Evolutionary conservation across 2,329 filamentous ascomycete species (phyloP).

Genomic region (Cordyceps fumosorosea): DNA sequence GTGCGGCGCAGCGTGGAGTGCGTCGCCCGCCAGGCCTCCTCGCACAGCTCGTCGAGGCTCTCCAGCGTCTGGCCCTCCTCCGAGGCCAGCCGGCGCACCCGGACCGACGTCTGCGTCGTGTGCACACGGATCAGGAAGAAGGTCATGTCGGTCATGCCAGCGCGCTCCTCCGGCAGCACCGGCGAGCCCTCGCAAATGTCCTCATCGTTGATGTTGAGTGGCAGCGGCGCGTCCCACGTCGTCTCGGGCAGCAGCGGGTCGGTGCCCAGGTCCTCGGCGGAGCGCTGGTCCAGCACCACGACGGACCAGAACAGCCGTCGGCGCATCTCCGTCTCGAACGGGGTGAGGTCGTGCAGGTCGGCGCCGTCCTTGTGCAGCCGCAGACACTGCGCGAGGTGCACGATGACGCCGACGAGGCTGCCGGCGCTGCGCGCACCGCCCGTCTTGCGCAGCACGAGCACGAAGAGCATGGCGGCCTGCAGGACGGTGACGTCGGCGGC

Average conservation of each 20-base stretch:
- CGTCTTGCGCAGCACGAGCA: slow-evolving; percentile 4
- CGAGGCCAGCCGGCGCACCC: background rate
- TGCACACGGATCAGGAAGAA: slow-evolving; percentile 12
- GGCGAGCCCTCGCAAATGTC: slow-evolving; percentile 33
- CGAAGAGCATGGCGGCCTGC: background rate
- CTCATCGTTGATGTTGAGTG: slow-evolving; percentile 45
- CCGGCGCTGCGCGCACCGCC: slow-evolving; percentile 1
- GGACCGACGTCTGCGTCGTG: slow-evolving; percentile 4
- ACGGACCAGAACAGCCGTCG: slow-evolving; percentile 55
- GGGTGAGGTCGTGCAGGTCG: slow-evolving; percentile 14
- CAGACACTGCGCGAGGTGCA: background rate
- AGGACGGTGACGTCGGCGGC: background rate
- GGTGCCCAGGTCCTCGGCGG: slow-evolving; percentile 43
- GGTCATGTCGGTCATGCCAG: slow-evolving; percentile 33
- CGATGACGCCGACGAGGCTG: background rate
- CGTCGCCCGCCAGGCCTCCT: slow-evolving; percentile 2
- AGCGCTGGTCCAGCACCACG: slow-evolving; percentile 46
- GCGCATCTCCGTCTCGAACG: slow-evolving; percentile 50
- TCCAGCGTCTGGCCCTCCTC: slow-evolving; percentile 1
- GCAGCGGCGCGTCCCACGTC: slow-evolving; percentile 37
- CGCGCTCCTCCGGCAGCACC: slow-evolving; percentile 21
- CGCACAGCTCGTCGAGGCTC: background rate
- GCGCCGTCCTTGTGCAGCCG: slow-evolving; percentile 7
- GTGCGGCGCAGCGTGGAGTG: background rate
- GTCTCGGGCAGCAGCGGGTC: slow-evolving; percentile 31